Evolutionary conservation across 148 eudicot genomes (phyloP), one percentile per base, ranked within the genome.

Genomic region (Rhododendron kiyosumense): DNA sequence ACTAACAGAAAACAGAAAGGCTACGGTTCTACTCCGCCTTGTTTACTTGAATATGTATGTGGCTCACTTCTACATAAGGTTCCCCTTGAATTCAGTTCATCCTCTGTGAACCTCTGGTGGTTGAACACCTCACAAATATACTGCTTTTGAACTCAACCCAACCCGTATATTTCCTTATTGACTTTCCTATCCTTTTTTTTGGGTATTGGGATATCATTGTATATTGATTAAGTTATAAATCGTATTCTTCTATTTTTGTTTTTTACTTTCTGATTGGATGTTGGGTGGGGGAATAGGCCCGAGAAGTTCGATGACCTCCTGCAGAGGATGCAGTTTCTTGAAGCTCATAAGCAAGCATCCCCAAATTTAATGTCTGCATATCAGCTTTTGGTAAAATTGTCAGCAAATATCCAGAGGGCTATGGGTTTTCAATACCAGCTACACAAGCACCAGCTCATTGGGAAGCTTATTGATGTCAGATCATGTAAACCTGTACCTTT

Each of bases 1-100:
- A 75, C 81, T 88, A 80, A 83, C 88, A 38, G 90, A 71, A 46
- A 73, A 79, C 76, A 83, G 82, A 74, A 86, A 86, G 81, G 90
- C 86, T 54, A 63, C 71, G 59, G 90, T 78, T 83, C 59, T 85
- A 74, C 90, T 88, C 65, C 90, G 88, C 61, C 84, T 88, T 65
- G 90, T 86, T 83, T 84, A 86, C 65, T 88, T 85, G 84, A 88
- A 82, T 83, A 48, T 88, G 90, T 88, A 81, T 46, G 90, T 83
- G 48, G 71, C 76, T 82, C 61, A 26, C 28, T 20, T 14, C n/a
- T 75, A n/a, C 15, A 41, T 77, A 82, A 28, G 52, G 71, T 76
- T 54, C 57, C 5, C 51, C 17, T 75, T 49, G 52, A 34, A 54
- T 13, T 84, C 61, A 54, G 17, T 38, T 32, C 41, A 48, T 20